phyloP scores from a whole-genome alignment of 1,284 basidiomycete species.

The Tremellales sp. region DNA sequence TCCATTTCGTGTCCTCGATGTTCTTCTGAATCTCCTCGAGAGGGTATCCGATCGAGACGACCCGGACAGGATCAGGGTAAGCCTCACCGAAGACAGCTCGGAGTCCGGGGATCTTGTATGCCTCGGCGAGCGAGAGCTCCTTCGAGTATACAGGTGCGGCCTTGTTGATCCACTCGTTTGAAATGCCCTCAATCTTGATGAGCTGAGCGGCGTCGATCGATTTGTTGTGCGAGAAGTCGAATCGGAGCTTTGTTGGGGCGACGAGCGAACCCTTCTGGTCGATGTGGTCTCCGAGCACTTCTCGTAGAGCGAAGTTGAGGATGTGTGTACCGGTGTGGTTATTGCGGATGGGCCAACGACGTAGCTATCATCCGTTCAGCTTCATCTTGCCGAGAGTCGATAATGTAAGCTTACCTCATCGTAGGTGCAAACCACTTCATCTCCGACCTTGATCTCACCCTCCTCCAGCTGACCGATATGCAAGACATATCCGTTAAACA shows the following conservation, averaged over 20 bases:
- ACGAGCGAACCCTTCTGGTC: slow-evolving; percentile 98
- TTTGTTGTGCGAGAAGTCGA: slow-evolving; percentile 97
- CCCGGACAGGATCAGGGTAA: slow-evolving; percentile 95
- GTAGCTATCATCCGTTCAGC: slow-evolving; percentile 55
- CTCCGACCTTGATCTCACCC: slow-evolving; percentile 63
- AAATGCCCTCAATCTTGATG: slow-evolving; percentile 75
- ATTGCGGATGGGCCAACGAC: slow-evolving; percentile 90
- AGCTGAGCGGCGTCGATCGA: slow-evolving; percentile 73
- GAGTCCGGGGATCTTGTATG: slow-evolving; percentile 84
- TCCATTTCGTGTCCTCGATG: slow-evolving; percentile 85
- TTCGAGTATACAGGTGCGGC: slow-evolving; percentile 86
- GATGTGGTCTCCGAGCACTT: slow-evolving; percentile 91
- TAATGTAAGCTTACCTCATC: slow-evolving; percentile 59
- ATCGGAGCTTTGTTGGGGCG: slow-evolving; percentile 89
- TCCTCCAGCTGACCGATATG: slow-evolving; percentile 85
- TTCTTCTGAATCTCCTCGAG: slow-evolving; percentile 82
- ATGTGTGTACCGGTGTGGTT: slow-evolving; percentile 99
- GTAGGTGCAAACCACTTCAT: slow-evolving; percentile 67
- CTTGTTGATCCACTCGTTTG: slow-evolving; percentile 81
- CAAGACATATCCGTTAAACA: slow-evolving; percentile 76
- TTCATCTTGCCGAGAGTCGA: too few species aligned
- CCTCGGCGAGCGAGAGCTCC: slow-evolving; percentile 76
- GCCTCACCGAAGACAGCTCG: slow-evolving; percentile 97
- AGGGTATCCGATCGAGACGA: slow-evolving; percentile 83
- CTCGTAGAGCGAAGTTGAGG: slow-evolving; percentile 88